Evolutionary conservation across 1,284 basidiomycete genomes (phyloP), one percentile per base, ranked within the genome.

Genomic region (Tilletia caries): DNA sequence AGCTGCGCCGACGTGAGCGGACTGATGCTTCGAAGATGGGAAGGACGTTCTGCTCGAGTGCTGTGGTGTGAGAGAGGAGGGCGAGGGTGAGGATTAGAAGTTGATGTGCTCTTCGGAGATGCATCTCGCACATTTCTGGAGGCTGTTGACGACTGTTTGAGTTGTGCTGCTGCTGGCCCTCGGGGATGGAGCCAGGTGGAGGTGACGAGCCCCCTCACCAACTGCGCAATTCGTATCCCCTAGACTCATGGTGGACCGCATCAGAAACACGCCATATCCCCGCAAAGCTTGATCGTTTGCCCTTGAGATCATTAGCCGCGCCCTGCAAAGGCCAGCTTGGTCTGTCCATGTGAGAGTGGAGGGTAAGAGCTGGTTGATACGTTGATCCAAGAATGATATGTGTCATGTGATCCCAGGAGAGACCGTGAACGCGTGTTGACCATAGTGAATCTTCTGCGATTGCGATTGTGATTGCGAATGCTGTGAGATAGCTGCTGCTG

Each of bases 1-100:
- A n/a, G n/a, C n/a, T n/a, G n/a, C n/a, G n/a, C n/a, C n/a, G n/a
- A n/a, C n/a, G n/a, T n/a, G n/a, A n/a, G n/a, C n/a, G n/a, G n/a
- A n/a, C n/a, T n/a, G n/a, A n/a, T n/a, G n/a, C 85, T 79, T 96
- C 93, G 77, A 97, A 97, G 0, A 91, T 90, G 0, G 90, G 88
- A n/a, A 95, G 86, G 8, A 87, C 88, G 3, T 91, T 91, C 75
- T 97, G 92, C 82, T 96, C 96, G 3, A 92, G 87, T 78, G 96
- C 93, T 76, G 91, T 89, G 20, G 62, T 46, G 29, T 48, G 46
- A 8, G n/a, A 18, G 65, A 67, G 62, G 43, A 66, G 48, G 1
- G n/a, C 66, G 23, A 52, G 66, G 25, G 62, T 67, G 20, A 66
- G 25, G 44, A 46, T 58, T 2, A 34, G 48, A 4, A 52, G 27